Base-by-base conservation (phyloP, 805 yeast genomes). In the Millerago galiae region DNA sequence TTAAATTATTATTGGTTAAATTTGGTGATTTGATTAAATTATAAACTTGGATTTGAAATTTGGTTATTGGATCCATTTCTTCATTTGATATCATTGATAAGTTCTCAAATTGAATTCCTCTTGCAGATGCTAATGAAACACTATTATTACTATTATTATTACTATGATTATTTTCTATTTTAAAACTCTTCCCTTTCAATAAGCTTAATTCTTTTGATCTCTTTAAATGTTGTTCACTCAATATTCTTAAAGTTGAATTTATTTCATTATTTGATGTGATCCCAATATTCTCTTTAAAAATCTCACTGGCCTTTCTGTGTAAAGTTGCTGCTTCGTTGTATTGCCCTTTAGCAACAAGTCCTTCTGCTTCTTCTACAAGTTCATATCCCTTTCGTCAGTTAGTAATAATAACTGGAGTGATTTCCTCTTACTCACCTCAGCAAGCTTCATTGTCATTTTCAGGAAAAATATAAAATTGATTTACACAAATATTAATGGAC, bases 341-440 rank as follows among this genome's bases (percentile, higher is more conserved):
- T 34, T 75, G 72, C 8, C 70, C 71, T 35, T 66, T 63, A 26
- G 66, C 46, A 1, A 70, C 65, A 11, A 74, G 67, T 24, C 62
- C 56, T 46, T 80, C 83, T 1, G 83, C 85, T 35, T 63, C 66
- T 42, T 71, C 73, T 15, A 77, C 76, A 4, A 71, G 56, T 25
- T 68, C 67, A 48, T 76, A 78, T 2, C 74, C 74, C 74, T 74
- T 3, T 15, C 7, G 3, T 5, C 24, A 5, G 34, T 31, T 31
- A 31, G 24, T 16, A 16, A 9, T 15, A 9, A 16, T 9, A 6
- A 11, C 9, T 8, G 16, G 16, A n/a, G n/a, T n/a, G n/a, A n/a
- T n/a, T n/a, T n/a, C n/a, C 6, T 8, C 34, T 9, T 3, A 31
- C 34, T 31, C 34, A 31, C 34, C 18, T 16, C 13, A 10, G 39